These are phyloP conservation scores for Trametes maxima DNA, from an alignment of 768 basidiomycete genomes.

Conservation along the genomic window DNA sequence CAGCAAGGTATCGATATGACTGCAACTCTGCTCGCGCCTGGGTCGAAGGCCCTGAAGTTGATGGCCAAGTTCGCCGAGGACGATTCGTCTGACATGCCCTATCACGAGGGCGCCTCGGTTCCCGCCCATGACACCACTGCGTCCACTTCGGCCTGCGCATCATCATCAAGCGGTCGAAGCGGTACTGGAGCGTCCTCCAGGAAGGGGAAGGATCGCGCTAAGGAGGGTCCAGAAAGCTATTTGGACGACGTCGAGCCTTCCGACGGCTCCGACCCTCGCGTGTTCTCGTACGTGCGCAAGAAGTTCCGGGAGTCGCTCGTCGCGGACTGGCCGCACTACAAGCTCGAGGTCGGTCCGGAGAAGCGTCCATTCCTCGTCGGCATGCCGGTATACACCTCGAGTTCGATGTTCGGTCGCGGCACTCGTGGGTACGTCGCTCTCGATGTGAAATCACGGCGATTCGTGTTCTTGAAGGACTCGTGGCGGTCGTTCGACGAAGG, in stretches of 20 bases:
- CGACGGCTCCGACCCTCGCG: not conserved
- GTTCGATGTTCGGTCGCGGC: not conserved
- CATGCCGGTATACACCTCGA: not conserved
- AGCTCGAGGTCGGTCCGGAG: not conserved
- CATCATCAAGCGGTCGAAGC: no score
- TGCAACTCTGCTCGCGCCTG: not conserved
- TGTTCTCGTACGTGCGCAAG: not conserved
- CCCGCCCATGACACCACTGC: no score
- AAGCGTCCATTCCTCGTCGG: not conserved
- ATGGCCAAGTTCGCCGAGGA: not conserved
- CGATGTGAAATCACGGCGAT: slow-evolving; percentile 6
- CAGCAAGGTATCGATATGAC: not conserved
- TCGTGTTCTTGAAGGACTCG: slow-evolving; percentile 21
- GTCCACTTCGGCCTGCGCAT: no score
- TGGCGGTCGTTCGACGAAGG: slow-evolving; percentile 9
- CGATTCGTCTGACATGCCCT: no score
- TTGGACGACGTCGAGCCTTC: not conserved
- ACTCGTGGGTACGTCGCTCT: slow-evolving; percentile 18
- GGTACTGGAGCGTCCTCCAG: no score
- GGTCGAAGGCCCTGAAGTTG: not conserved
- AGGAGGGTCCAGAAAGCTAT: not conserved
- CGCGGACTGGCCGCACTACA: not conserved
- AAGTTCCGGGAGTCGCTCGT: not conserved
- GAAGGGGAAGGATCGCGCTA: no score
- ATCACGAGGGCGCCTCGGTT: no score